Conservation (phyloP, 306 rosid genomes). For the Echinosophora koreensis region DNA sequence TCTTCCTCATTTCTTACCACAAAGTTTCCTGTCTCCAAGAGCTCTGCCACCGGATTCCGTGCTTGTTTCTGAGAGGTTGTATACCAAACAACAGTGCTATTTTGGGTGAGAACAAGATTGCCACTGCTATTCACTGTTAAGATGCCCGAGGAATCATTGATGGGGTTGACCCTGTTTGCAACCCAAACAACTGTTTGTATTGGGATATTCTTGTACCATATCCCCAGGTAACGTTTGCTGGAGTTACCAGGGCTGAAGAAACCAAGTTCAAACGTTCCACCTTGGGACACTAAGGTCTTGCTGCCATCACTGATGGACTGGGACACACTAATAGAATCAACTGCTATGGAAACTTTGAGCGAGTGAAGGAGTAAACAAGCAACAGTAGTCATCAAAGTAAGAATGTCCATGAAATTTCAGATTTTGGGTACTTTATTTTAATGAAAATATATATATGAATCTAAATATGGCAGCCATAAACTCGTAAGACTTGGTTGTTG, state of each 20-base stretch:
- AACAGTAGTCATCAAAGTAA: neutral
- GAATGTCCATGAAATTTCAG: neutral
- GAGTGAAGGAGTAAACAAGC: neutral
- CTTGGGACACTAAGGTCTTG: conserved; percentile 49
- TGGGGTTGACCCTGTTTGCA: conserved; percentile 57
- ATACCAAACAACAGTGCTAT: conserved; percentile 47
- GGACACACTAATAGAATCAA: neutral
- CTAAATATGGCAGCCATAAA: no score
- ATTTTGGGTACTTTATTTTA: no score
- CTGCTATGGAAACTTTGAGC: neutral
- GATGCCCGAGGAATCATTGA: conserved; percentile 42
- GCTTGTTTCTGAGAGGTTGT: conserved; percentile 32
- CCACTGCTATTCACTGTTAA: conserved; percentile 40
- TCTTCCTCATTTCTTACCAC: conserved; percentile 49
- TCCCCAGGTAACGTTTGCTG: conserved; percentile 50
- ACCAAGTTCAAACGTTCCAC: conserved; percentile 54
- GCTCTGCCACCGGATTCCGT: conserved; percentile 43
- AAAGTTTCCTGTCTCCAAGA: conserved; percentile 59
- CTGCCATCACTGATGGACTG: conserved; percentile 15
- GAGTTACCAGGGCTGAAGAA: conserved; percentile 58
- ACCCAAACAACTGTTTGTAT: conserved; percentile 52
- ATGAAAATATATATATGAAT: no score
- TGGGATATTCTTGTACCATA: conserved; percentile 53
- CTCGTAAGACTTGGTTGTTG: no score
- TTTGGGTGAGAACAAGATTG: conserved; percentile 43